Conservation (phyloP, 2,329 filamentous ascomycete species). For the Aspergillus versicolor region DNA sequence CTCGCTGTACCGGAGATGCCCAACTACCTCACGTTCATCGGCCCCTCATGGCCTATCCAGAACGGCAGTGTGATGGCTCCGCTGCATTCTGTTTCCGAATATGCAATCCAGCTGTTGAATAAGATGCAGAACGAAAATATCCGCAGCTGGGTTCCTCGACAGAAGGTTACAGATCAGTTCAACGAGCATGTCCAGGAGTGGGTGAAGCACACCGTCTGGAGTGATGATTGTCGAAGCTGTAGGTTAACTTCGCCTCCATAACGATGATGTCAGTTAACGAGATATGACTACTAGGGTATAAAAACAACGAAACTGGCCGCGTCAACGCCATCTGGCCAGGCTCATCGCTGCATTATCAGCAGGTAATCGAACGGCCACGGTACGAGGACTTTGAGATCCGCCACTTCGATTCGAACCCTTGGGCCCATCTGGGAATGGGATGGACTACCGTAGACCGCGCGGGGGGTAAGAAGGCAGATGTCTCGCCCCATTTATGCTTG, state of each 20-base stretch:
- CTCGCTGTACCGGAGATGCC: conserved; percentile 48
- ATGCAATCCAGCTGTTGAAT: conserved; percentile 39
- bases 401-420: not conserved
- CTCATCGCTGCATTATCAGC: conserved; percentile 3
- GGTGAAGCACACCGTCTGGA: conserved; percentile 37
- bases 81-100: conserved; percentile 47
- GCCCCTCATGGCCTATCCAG: conserved; percentile 37
- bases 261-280: no score
- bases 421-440: not conserved
- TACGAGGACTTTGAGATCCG: conserved; percentile 1
- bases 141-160: conserved; percentile 37
- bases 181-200: conserved; percentile 31
- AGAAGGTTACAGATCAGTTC: conserved; percentile 36
- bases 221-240: conserved; percentile 29
- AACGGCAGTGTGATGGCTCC: conserved; percentile 37
- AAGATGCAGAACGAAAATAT: conserved; percentile 29
- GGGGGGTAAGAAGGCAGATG: not conserved
- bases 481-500: conserved; percentile 3
- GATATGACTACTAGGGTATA: not conserved
- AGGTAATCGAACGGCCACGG: not conserved
- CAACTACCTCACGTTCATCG: conserved; percentile 43
- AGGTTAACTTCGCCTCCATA: conserved; percentile 29
- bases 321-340: conserved; percentile 2
- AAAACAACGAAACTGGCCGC: not conserved
- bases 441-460: not conserved